Evolutionary conservation across 306 rosid genomes (phyloP).

Genomic region (Rubus idaeus): DNA sequence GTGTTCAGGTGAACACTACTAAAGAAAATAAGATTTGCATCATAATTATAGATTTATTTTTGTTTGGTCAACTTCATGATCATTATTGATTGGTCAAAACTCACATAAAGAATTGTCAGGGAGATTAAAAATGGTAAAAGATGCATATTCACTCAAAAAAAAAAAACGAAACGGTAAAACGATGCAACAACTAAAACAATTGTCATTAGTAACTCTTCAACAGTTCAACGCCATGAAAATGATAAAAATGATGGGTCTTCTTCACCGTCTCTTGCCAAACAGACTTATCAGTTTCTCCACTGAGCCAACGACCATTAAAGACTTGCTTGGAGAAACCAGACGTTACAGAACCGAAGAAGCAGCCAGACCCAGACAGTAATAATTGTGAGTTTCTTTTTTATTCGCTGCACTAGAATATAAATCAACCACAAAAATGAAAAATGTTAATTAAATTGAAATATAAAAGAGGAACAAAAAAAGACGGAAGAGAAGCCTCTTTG

Average conservation of each 20-base stretch:
- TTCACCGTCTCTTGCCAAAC: neutral
- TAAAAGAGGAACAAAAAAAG: neutral
- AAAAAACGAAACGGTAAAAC: neutral
- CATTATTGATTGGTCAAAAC: neutral
- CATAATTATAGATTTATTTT: neutral
- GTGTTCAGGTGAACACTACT: no score
- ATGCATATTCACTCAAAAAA: neutral
- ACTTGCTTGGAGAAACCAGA: neutral
- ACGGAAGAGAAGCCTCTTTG: neutral
- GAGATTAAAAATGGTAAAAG: neutral
- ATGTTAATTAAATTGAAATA: neutral
- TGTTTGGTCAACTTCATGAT: neutral
- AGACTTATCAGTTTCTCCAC: neutral
- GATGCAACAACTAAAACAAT: no score
- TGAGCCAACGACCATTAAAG: neutral
- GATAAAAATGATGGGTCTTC: neutral
- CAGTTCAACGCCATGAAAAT: neutral
- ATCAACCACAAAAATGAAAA: neutral
- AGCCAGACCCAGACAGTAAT: neutral
- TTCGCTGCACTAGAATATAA: neutral
- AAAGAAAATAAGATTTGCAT: neutral
- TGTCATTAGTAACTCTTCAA: neutral
- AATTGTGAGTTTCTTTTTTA: neutral
- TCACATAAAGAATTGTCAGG: neutral
- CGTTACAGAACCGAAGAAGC: neutral